These are phyloP conservation scores for Sclerotinia nivalis DNA, from an alignment of 2,329 filamentous ascomycete species.

Conservation along the genomic window DNA sequence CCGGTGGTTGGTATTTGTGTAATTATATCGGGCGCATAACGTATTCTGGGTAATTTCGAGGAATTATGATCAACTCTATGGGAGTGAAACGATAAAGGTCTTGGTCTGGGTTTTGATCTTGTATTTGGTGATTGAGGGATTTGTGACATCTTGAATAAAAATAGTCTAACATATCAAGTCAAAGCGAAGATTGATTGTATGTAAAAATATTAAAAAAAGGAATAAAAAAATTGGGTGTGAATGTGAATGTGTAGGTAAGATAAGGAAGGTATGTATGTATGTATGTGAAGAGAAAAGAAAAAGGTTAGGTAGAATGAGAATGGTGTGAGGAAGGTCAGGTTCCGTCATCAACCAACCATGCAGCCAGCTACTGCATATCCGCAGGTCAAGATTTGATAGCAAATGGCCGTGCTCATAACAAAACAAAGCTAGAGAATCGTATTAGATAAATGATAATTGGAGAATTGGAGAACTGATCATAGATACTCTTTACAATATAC, in stretches of 20 bases:
- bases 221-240: not conserved
- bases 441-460: conserved; percentile 8
- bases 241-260: not conserved
- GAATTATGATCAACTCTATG: conserved; percentile 26
- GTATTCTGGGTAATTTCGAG: conserved; percentile 27
- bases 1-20: conserved; percentile 12
- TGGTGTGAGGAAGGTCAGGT: not conserved
- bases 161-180: conserved; percentile 21
- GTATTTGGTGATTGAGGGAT: conserved; percentile 16
- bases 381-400: not conserved
- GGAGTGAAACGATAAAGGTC: conserved; percentile 24
- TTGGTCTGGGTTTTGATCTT: conserved; percentile 10
- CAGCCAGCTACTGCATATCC: not conserved
- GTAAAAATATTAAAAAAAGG: not conserved
- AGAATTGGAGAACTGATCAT: not conserved
- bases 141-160: conserved; percentile 25
- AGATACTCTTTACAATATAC: too few species aligned
- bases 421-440: not conserved
- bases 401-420: not conserved
- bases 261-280: not conserved
- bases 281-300: not conserved
- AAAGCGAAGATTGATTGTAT: not conserved
- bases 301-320: not conserved
- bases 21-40: conserved; percentile 23
- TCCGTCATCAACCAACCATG: not conserved